phyloP scores from a whole-genome alignment of 345 rosid genomes.

The Fremontodendron californicum region DNA sequence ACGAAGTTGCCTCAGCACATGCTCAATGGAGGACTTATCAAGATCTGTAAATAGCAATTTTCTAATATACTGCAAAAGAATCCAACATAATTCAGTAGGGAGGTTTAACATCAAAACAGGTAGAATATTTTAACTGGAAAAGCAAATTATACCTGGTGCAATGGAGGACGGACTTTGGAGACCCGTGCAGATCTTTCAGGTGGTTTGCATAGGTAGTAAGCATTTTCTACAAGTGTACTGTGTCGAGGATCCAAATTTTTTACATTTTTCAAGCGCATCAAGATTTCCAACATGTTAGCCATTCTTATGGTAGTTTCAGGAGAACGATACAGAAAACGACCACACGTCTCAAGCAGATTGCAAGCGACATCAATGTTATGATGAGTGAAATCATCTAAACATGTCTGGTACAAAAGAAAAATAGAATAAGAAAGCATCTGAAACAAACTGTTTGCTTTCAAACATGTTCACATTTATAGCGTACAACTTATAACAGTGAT shows the following conservation, averaged over 20 bases:
- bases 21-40: conserved; percentile 84
- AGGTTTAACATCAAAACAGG: conserved; percentile 5
- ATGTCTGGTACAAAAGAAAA: conserved; percentile 51
- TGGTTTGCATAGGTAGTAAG: conserved; percentile 96
- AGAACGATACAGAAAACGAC: conserved; percentile 94
- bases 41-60: conserved; percentile 92
- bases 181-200: conserved; percentile 97
- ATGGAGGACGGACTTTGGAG: conserved; percentile 86
- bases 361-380: conserved; percentile 99
- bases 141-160: conserved; percentile 66
- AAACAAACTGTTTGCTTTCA: not conserved
- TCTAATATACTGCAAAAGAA: conserved; percentile 73
- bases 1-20: conserved; percentile 95
- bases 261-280: conserved; percentile 99
- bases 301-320: conserved; percentile 90
- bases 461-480: not conserved
- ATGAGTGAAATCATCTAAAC: conserved; percentile 97
- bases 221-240: conserved; percentile 97
- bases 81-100: conserved; percentile 7
- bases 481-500: not conserved
- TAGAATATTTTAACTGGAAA: not conserved
- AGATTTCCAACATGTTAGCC: conserved; percentile 97
- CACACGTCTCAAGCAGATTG: conserved; percentile 98
- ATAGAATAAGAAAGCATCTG: not conserved
- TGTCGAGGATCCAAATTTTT: conserved; percentile 98